Evolutionary conservation across 129 eudicot species (phyloP), one percentile per base, ranked within the genome.

Genomic region (Dittrichia graveolens): DNA sequence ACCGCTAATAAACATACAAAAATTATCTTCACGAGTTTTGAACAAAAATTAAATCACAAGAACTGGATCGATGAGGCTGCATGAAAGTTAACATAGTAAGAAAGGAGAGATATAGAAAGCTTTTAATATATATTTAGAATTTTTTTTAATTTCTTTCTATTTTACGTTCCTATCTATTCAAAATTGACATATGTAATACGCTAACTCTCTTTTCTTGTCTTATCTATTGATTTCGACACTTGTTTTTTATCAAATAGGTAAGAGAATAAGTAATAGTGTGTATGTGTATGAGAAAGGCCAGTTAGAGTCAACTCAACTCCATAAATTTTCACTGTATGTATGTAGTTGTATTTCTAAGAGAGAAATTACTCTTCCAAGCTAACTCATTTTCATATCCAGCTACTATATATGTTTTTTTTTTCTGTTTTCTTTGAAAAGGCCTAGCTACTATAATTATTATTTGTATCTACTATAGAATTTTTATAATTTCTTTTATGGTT

Each of bases 321-420:
- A 62, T 74, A 61, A 62, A 74, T 61, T 48, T 55, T 0, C 78
- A 62, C 78, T 38, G 61, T 24, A 64, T 18, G 37, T 74, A 35
- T 61, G 53, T 74, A 74, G 78, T 74, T 74, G 78, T 18, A 39
- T 74, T 37, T 73, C 62, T 34, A 9, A 8, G 71, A 73, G 78
- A 77, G 71, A 77, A 69, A 14, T 75, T 69, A 77, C 67, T 77
- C 50, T 40, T 77, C 49, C 12, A 68, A 77, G 73, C 81, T 77
- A 24, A 77, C 81, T 77, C 40, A 58, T 71, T 67, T 76, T 69
- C 81, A 61, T 69, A 50, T 77, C 76, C 41, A 77, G 64, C 76
- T 69, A 77, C 81, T 77, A 69, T 48, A 24, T 24, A 24, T 24
- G 67, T 72, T 72, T 72, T 43, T 59, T 57, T 24, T 24, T 24